Conservation (phyloP, 352 stramenopile species). For the Globisporangium solare region DNA sequence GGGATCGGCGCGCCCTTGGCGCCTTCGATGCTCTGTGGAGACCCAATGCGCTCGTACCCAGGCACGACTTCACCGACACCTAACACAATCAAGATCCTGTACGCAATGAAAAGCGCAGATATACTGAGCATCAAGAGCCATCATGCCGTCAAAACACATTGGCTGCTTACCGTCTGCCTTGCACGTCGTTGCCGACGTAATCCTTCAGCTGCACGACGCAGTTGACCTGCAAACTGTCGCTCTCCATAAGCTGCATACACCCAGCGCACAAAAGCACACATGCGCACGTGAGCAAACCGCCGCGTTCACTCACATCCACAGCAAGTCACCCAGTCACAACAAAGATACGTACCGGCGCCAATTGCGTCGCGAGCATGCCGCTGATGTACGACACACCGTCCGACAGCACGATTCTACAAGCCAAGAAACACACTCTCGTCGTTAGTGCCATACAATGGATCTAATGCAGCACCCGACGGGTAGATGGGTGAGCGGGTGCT, state of each 20-base stretch:
- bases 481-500: too few species aligned
- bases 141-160: neutral
- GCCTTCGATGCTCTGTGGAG: constrained; percentile 73
- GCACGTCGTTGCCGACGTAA: constrained; percentile 79
- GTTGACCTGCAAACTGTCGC: constrained; percentile 74
- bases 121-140: neutral
- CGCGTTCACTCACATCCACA: neutral
- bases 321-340: too few species aligned
- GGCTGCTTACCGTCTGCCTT: constrained; percentile 48
- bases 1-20: constrained; percentile 34
- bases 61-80: constrained; percentile 76
- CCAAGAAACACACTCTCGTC: too few species aligned
- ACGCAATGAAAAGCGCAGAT: neutral
- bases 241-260: constrained; percentile 71
- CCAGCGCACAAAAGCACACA: neutral
- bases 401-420: constrained; percentile 68
- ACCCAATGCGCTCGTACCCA: constrained; percentile 67
- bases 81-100: constrained; percentile 81
- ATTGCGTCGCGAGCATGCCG: constrained; percentile 82
- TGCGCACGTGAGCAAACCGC: neutral
- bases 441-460: too few species aligned
- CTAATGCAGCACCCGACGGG: too few species aligned
- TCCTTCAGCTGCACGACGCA: constrained; percentile 85
- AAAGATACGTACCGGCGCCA: constrained; percentile 47
- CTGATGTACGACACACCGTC: constrained; percentile 80